A percentile compares a stretch with the other conserved stretches of the same genome.
Evolutionary conservation across 2,329 filamentous ascomycete species (phyloP).

Genomic region (Xylaria multiplex): DNA sequence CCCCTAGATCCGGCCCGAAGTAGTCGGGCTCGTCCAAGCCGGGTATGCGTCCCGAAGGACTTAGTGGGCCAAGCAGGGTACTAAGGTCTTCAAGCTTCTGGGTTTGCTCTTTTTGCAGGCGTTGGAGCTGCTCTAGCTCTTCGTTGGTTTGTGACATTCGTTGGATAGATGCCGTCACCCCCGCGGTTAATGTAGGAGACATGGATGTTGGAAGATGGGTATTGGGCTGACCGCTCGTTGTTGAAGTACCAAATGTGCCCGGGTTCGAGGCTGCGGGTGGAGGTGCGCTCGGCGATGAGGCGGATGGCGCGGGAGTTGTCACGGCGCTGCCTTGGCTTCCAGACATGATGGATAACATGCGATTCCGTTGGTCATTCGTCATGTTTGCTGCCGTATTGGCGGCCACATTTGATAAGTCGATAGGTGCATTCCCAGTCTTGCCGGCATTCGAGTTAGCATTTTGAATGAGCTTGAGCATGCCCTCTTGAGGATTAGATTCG

Average conservation of each 20-base stretch:
- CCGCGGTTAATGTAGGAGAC: slow-evolving; percentile 61
- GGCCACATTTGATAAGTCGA: slow-evolving; percentile 67
- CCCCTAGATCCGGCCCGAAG: slow-evolving; percentile 50
- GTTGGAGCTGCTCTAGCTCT: slow-evolving; percentile 81
- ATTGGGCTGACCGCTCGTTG: slow-evolving; percentile 35
- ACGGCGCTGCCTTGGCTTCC: slow-evolving; percentile 42
- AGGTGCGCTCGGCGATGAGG: slow-evolving; percentile 38
- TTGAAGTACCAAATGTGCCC: slow-evolving; percentile 35
- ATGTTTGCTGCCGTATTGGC: slow-evolving; percentile 65
- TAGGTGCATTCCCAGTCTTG: slow-evolving; percentile 50
- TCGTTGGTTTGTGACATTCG: slow-evolving; percentile 75
- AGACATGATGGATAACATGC: slow-evolving; percentile 70
- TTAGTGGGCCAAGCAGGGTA: slow-evolving; percentile 79
- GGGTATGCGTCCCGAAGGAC: slow-evolving; percentile 81
- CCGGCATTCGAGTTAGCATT: slow-evolving; percentile 67
- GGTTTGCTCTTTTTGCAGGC: slow-evolving; percentile 81
- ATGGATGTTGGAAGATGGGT: slow-evolving; percentile 51
- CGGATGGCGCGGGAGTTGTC: slow-evolving; percentile 43
- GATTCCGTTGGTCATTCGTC: slow-evolving; percentile 66
- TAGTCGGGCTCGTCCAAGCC: slow-evolving; percentile 64
- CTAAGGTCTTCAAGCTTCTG: slow-evolving; percentile 79
- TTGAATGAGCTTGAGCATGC: slow-evolving; percentile 73
- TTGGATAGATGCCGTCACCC: slow-evolving; percentile 62
- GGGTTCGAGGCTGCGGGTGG: slow-evolving; percentile 40
- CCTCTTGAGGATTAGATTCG: slow-evolving; percentile 66